Percentiles rank a stretch among this genome's conserved stretches.
Conservation (phyloP, 805 yeast genomes). For the Candida qinlingensis region DNA sequence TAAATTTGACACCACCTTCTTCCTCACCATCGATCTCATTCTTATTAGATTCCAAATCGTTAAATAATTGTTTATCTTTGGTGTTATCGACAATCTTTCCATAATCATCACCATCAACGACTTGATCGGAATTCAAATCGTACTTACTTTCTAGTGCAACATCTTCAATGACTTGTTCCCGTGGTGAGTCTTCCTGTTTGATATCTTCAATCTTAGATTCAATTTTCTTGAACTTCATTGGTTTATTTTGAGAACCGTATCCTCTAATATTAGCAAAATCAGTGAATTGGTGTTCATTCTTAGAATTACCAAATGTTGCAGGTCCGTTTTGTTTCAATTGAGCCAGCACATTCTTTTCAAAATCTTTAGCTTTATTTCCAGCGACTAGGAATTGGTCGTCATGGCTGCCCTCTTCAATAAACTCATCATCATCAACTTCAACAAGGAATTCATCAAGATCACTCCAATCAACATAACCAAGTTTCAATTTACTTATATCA, state of each 20-base stretch:
- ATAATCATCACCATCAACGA: constrained; percentile 12
- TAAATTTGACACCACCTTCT: constrained; percentile 26
- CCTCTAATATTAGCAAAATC: constrained; percentile 17
- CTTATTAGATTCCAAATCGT: constrained; percentile 20
- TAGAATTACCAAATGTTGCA: constrained; percentile 15
- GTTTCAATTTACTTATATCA: constrained; percentile 47
- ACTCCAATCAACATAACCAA: constrained; percentile 62
- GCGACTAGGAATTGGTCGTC: constrained; percentile 21
- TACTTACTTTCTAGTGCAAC: constrained; percentile 20
- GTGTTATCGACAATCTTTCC: constrained; percentile 3
- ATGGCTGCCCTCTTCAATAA: constrained; percentile 6
- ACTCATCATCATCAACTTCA: constrained; percentile 20
- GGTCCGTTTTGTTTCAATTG: constrained; percentile 17
- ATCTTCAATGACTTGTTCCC: constrained; percentile 4
- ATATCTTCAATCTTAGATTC: constrained; percentile 10
- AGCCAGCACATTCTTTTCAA: constrained; percentile 19
- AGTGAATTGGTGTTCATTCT: constrained; percentile 16
- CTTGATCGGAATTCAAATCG: constrained; percentile 20
- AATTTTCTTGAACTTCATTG: constrained; percentile 20
- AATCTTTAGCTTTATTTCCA: constrained; percentile 16
- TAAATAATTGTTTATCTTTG: constrained; percentile 21
- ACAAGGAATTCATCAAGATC: constrained; percentile 43
- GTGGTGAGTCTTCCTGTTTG: constrained; percentile 4
- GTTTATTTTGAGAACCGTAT: constrained; percentile 8
- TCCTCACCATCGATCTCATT: constrained; percentile 23